A percentile compares a stretch with the other conserved stretches of the same genome.
These are phyloP conservation scores for Thecaphora thlaspeos DNA, from an alignment of 1,284 basidiomycete species.

Conservation along the genomic window DNA sequence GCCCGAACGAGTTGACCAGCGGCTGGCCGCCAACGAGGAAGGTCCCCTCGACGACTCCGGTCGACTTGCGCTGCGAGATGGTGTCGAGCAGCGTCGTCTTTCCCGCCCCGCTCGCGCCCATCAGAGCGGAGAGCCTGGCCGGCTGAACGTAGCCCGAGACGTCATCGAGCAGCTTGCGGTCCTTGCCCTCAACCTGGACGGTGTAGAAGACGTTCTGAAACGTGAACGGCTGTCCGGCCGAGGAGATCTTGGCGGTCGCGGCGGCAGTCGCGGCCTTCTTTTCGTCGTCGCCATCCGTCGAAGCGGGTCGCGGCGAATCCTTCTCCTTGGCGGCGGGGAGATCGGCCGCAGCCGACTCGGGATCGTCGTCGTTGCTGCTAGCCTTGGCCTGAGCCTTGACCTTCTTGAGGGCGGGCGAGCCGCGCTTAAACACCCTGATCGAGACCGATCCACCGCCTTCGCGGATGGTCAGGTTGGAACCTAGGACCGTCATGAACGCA, in stretches of 20 bases:
- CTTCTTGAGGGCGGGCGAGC: constrained; percentile 18
- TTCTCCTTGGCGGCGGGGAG: not conserved
- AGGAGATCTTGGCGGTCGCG: constrained; percentile 39
- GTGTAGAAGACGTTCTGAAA: constrained; percentile 61
- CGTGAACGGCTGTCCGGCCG: constrained; percentile 55
- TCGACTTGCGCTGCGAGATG: constrained; percentile 73
- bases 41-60: constrained; percentile 74
- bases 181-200: constrained; percentile 63
- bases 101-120: constrained; percentile 73
- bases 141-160: constrained; percentile 81
- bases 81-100: constrained; percentile 70
- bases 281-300: constrained; percentile 10
- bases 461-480: constrained; percentile 30
- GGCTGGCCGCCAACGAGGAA: constrained; percentile 74
- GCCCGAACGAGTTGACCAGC: constrained; percentile 72
- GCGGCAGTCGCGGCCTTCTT: constrained; percentile 7
- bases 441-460: constrained; percentile 38
- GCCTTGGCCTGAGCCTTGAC: constrained; percentile 31
- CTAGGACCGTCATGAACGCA: constrained; percentile 40
- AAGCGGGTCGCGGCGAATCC: too few species aligned
- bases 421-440: constrained; percentile 53
- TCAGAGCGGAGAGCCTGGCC: constrained; percentile 69
- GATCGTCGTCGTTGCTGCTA: constrained; percentile 16
- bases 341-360: not conserved
- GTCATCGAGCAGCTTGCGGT: constrained; percentile 70